Base-by-base conservation (phyloP, 2,329 filamentous ascomycete species). In the Fonsecaea multimorphosa region DNA sequence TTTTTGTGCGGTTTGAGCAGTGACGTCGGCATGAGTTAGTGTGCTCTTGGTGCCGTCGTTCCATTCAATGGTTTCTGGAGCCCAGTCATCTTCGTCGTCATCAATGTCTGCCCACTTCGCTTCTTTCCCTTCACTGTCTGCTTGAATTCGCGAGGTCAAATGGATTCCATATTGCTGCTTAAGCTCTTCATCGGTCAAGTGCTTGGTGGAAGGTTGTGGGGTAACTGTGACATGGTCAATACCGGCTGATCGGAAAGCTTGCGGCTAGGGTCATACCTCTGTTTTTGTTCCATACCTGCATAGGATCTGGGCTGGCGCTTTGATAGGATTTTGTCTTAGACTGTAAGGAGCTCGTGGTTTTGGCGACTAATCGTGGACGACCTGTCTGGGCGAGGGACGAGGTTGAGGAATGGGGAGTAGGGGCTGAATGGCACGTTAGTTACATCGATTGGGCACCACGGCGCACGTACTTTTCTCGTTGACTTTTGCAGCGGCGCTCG, bases 51-150 rank as follows among this genome's bases (percentile, higher is more conserved):
- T 89, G 56, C 87, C 87, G 74, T 89, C 87, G 77, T 87, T 88
- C 87, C 87, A 89, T 72, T 88, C 86, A 55, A 89, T 87, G 19
- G 86, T 86, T 70, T 89, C 87, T 3, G 87, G 87, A 16, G 86
- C 86, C 68, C 71, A 72, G 86, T 87, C 89, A 69, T 89, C 87
- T 69, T 89, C 87, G 74, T 89, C 87, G 66, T 89, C 87, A 72
- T 89, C 87, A 70, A 89, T 89, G 74, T 89, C 87, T 31, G 87
- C 87, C 87, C 87, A 89, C 75, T 89, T 89, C 9, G 85, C 81
- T 70, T 88, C 86, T 66, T 88, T 88, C 11, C 84, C 83, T 61
- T 81, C 81, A 56, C 85, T 85, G 71, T 89, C 86, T 65, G 85
- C 83, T 74, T 88, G 86, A 65, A 89, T 79, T 64, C 87, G 83